Percentiles rank a stretch among this genome's conserved stretches.
Conservation (phyloP, 495 filamentous ascomycete species). For the Tuber melanosporum region DNA sequence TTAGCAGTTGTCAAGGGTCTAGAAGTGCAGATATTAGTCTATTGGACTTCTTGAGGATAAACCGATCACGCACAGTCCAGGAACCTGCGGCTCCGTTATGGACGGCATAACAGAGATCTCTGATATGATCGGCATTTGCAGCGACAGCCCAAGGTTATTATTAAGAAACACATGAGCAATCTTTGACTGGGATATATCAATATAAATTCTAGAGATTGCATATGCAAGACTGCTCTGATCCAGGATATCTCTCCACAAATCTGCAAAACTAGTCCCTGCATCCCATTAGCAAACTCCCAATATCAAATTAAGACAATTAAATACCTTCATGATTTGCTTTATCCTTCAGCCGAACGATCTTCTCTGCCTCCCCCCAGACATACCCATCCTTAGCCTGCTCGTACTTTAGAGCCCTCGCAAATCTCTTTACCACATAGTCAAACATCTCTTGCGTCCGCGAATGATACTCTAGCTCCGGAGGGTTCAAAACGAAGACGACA, state of each 20-base stretch:
- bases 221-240: conserved; percentile 70
- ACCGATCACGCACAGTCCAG: conserved; percentile 58
- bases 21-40: conserved; percentile 1
- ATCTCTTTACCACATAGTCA: conserved; percentile 78
- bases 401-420: conserved; percentile 81
- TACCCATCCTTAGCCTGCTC: conserved; percentile 82
- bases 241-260: conserved; percentile 64
- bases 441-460: conserved; percentile 72
- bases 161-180: conserved; percentile 67
- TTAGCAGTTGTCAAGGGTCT: conserved; percentile 66
- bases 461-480: conserved; percentile 67
- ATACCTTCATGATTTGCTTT: conserved; percentile 69
- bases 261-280: conserved; percentile 23
- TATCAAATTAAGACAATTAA: conserved; percentile 31
- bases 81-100: conserved; percentile 57
- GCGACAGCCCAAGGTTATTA: conserved; percentile 58
- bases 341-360: conserved; percentile 68
- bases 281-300: background rate
- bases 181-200: conserved; percentile 69
- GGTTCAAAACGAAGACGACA: conserved; percentile 82
- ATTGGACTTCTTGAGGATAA: conserved; percentile 5
- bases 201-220: conserved; percentile 73
- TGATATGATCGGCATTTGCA: conserved; percentile 77
- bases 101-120: conserved; percentile 67
- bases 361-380: conserved; percentile 77